Evolutionary conservation across 2,329 filamentous ascomycete genomes (phyloP), one percentile per base, ranked within the genome.

Genomic region (Sarocladium kiliense): DNA sequence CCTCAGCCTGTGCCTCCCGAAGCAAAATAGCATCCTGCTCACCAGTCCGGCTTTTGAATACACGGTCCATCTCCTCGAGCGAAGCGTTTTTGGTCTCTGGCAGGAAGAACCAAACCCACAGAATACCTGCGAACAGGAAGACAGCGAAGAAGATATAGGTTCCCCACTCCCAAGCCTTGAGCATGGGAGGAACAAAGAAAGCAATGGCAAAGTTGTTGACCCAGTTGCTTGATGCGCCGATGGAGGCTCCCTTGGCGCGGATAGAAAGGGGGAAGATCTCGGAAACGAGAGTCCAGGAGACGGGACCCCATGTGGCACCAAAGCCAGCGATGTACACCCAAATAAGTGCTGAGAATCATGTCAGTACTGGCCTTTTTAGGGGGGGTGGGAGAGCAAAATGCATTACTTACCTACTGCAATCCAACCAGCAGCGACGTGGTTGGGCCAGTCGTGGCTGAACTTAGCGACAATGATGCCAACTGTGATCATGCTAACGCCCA

Each of bases 131-230:
- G 12, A 75, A 66, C 54, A 80, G 77, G 49, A 79, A 72, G 0
- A 72, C 71, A 27, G 77, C 77, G 59, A 83, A 83, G 70, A 84
- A 81, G 60, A 80, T 77, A 62, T 80, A 82, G 0, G 77, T 78
- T 21, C 78, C 79, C 64, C 75, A 81, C 10, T 68, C 64, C 64
- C 72, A 71, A 19, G 61, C 59, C 45, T 59, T 59, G 26, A 63
- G 57, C 61, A 74, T 79, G 10, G 71, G 67, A 2, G 73, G 74
- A 0, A 74, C 71, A 39, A 71, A 74, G 36, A 77, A 72, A 3
- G 74, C 75, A 12, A 79, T 71, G 54, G 72, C 69, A 41, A 78
- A 79, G 60, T 77, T 77, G 64, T 71, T 73, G 37, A 69, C 58
- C 74, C 74, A 77, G 63, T 76, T 75, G 57, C 67, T 71, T 0